phyloP scores from a whole-genome alignment of 768 basidiomycete species.

The Tylopilus subfusipes region DNA sequence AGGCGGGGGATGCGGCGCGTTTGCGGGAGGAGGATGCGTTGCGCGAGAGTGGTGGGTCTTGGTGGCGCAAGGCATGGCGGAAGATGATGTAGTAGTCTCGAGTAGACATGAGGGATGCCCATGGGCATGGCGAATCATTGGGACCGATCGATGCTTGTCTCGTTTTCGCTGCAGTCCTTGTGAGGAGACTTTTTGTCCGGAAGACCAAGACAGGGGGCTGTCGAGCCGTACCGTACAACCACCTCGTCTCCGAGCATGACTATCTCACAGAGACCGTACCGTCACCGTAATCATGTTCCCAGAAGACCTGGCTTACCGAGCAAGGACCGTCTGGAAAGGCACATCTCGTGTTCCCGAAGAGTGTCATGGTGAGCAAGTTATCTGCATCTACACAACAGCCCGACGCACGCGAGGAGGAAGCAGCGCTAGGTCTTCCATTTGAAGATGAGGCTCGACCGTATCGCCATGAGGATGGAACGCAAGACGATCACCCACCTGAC shows the following conservation, averaged over 20 bases:
- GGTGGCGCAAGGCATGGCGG: background rate
- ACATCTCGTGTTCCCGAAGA: too few relatives aligned
- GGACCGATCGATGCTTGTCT: background rate
- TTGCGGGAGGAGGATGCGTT: constrained; percentile 33
- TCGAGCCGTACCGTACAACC: background rate
- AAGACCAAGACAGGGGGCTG: too few relatives aligned
- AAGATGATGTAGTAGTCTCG: background rate
- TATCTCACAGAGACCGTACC: background rate
- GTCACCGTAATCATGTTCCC: too few relatives aligned
- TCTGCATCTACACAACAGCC: background rate
- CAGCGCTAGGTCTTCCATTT: too few relatives aligned
- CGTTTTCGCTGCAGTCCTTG: too few relatives aligned
- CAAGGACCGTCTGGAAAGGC: too few relatives aligned
- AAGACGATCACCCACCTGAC: background rate
- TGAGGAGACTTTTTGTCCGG: too few relatives aligned
- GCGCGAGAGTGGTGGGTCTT: background rate
- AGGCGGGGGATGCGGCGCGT: constrained; percentile 38
- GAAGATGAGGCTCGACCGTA: too few relatives aligned
- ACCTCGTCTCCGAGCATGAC: background rate
- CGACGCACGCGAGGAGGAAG: too few relatives aligned
- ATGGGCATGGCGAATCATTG: background rate
- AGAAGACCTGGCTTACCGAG: too few relatives aligned
- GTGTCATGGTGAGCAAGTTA: background rate
- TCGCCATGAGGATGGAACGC: too few relatives aligned
- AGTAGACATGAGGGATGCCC: background rate